These are phyloP conservation scores for Millerozyma acaciae DNA, from an alignment of 805 yeast species.

Conservation along the genomic window DNA sequence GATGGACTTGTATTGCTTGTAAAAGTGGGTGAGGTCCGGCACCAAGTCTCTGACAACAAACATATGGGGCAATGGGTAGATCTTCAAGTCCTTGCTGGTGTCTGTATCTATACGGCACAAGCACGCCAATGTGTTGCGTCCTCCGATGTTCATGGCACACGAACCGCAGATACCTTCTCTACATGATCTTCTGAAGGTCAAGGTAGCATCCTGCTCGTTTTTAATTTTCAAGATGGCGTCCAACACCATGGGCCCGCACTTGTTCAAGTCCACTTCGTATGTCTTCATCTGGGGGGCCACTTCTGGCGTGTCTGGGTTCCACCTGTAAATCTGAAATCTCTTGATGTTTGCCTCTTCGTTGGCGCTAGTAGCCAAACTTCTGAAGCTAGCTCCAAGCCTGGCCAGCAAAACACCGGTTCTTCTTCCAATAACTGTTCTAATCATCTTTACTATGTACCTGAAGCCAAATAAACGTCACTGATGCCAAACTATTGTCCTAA, in stretches of 20 bases:
- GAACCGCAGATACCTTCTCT: slow-evolving; percentile 99
- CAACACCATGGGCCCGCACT: slow-evolving; percentile 96
- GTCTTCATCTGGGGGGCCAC: slow-evolving; percentile 82
- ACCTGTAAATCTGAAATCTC: slow-evolving; percentile 90
- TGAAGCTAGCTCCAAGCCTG: slow-evolving; percentile 8
- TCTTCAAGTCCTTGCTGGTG: slow-evolving; percentile 68
- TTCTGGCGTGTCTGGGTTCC: slow-evolving; percentile 97
- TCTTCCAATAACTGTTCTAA: slow-evolving; percentile 18
- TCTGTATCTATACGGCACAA: slow-evolving; percentile 89
- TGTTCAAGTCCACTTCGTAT: slow-evolving; percentile 80
- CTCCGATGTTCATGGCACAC: slow-evolving; percentile 99
- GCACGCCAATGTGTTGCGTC: slow-evolving; percentile 95
- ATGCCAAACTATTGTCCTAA: background rate
- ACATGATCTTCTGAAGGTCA: slow-evolving; percentile 96
- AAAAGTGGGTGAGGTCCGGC: slow-evolving; percentile 95
- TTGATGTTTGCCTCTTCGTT: slow-evolving; percentile 54
- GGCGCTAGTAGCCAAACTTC: slow-evolving; percentile 51
- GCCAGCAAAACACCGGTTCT: slow-evolving; percentile 6
- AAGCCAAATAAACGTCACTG: too few species aligned
- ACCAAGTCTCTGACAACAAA: slow-evolving; percentile 95
- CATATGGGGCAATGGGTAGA: slow-evolving; percentile 98
- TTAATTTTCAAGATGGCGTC: slow-evolving; percentile 94
- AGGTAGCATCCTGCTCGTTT: slow-evolving; percentile 92
- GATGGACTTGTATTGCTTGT: slow-evolving; percentile 96
- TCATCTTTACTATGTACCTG: slow-evolving; percentile 13